These are phyloP conservation scores for Termitomyces bulborhizus DNA, from an alignment of 768 basidiomycete species.

Conservation along the genomic window DNA sequence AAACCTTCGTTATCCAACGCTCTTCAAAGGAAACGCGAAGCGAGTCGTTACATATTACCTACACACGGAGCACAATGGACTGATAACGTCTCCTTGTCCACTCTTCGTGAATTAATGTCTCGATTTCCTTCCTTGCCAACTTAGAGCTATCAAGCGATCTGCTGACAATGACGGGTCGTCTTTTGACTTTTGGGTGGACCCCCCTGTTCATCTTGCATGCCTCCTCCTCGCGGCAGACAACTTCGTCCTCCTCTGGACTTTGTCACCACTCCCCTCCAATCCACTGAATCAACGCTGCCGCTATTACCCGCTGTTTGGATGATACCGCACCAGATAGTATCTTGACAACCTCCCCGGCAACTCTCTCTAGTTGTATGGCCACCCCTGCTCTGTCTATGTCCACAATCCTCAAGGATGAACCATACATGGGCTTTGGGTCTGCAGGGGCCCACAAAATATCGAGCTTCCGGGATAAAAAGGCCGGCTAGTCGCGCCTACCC, in stretches of 20 bases:
- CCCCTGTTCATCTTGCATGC: not conserved
- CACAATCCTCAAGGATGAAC: conserved; percentile 2
- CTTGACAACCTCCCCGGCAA: not conserved
- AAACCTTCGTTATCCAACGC: not conserved
- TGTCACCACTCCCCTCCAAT: too few species aligned
- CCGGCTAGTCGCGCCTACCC: not conserved
- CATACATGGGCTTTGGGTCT: conserved; percentile 3
- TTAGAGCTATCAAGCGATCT: conserved; percentile 10
- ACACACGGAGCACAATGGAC: conserved; percentile 19
- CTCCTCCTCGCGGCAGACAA: not conserved
- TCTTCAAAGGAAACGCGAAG: not conserved
- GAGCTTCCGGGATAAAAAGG: not conserved
- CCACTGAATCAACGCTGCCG: not conserved
- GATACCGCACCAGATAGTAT: not conserved
- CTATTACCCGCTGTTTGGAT: not conserved
- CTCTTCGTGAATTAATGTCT: conserved; percentile 43
- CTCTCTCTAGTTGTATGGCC: conserved; percentile 1
- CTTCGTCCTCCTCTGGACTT: not conserved
- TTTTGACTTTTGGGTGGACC: conserved; percentile 8
- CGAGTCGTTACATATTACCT: conserved; percentile 8
- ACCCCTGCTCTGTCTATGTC: conserved; percentile 3
- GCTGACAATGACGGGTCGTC: not conserved
- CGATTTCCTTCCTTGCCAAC: conserved; percentile 50
- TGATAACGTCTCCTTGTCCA: conserved; percentile 34
- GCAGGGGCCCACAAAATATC: not conserved